phyloP scores from a whole-genome alignment of 805 yeast species.

The Diddensiella transvaalensis region DNA sequence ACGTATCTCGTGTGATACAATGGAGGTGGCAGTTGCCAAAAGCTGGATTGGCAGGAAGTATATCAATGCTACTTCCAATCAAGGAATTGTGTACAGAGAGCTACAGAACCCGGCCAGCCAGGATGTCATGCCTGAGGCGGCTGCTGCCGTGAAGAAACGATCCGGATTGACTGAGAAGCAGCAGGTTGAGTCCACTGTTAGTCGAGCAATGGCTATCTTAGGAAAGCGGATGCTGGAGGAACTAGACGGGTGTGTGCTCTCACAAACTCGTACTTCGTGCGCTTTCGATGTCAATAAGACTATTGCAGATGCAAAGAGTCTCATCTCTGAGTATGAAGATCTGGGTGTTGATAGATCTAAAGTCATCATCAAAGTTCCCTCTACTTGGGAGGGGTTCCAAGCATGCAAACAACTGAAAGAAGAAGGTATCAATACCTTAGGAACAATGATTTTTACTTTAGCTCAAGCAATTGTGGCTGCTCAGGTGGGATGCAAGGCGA shows the following conservation, averaged over 20 bases:
- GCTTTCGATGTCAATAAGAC: constrained; percentile 30
- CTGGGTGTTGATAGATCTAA: constrained; percentile 32
- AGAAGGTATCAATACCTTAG: constrained; percentile 32
- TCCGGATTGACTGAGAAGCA: background rate
- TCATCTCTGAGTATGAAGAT: constrained; percentile 34
- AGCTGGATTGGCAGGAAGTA: constrained; percentile 7
- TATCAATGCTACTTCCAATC: constrained; percentile 15
- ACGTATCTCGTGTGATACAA: constrained; percentile 12
- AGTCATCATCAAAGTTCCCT: constrained; percentile 37
- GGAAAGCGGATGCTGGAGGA: constrained; percentile 35
- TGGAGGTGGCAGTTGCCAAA: constrained; percentile 11
- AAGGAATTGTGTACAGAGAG: constrained; percentile 8
- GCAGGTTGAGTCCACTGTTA: constrained; percentile 24
- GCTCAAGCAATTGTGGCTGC: constrained; percentile 39
- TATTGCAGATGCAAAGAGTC: constrained; percentile 26
- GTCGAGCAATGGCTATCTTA: constrained; percentile 35
- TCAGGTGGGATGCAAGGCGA: constrained; percentile 36
- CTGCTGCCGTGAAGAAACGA: constrained; percentile 5
- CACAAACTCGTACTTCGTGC: constrained; percentile 35
- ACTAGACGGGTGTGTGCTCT: constrained; percentile 43
- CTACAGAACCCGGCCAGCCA: constrained; percentile 1
- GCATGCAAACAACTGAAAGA: constrained; percentile 31
- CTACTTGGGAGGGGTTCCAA: constrained; percentile 36
- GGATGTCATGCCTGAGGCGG: constrained; percentile 3
- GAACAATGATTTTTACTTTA: constrained; percentile 37